Percentiles rank a stretch among this genome's conserved stretches.
phyloP scores from a whole-genome alignment of 352 stramenopile genomes.

The Globisporangium nagaii region DNA sequence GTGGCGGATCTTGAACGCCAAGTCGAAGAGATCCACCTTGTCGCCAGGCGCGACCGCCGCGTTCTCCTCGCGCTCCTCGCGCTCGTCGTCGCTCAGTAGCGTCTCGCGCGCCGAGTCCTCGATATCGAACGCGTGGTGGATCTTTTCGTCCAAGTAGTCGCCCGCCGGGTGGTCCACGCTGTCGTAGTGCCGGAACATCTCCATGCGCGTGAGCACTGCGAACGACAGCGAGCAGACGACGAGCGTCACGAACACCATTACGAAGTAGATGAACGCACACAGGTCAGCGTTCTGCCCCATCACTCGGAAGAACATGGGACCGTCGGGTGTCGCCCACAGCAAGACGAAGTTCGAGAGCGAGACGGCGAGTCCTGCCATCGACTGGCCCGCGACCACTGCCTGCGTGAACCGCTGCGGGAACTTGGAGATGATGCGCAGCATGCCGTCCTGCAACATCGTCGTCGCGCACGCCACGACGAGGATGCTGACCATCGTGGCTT shows the following conservation, averaged over 20 bases:
- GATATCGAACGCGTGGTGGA: constrained; percentile 3
- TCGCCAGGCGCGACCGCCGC: not conserved
- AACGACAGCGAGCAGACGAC: constrained; percentile 52
- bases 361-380: constrained; percentile 66
- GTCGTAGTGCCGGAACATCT: constrained; percentile 66
- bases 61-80: constrained; percentile 1
- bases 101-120: constrained; percentile 31
- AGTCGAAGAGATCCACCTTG: constrained; percentile 42
- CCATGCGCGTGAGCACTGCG: constrained; percentile 46
- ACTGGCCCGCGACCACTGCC: constrained; percentile 69
- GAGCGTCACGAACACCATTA: constrained; percentile 65
- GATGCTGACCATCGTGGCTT: constrained; percentile 70
- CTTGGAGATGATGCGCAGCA: constrained; percentile 68
- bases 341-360: constrained; percentile 73
- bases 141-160: constrained; percentile 11
- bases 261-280: constrained; percentile 76
- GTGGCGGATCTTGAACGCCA: constrained; percentile 56
- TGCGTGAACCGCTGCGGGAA: constrained; percentile 78
- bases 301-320: constrained; percentile 7
- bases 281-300: constrained; percentile 40
- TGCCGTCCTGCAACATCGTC: constrained; percentile 75
- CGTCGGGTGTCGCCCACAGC: constrained; percentile 29
- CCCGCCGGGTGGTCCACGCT: constrained; percentile 32
- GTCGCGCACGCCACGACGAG: constrained; percentile 59
- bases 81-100: constrained; percentile 21